A percentile compares a stretch with the other conserved stretches of the same genome.
phyloP scores from a whole-genome alignment of 2,329 filamentous ascomycete species.

The Karstenula rhodostoma region DNA sequence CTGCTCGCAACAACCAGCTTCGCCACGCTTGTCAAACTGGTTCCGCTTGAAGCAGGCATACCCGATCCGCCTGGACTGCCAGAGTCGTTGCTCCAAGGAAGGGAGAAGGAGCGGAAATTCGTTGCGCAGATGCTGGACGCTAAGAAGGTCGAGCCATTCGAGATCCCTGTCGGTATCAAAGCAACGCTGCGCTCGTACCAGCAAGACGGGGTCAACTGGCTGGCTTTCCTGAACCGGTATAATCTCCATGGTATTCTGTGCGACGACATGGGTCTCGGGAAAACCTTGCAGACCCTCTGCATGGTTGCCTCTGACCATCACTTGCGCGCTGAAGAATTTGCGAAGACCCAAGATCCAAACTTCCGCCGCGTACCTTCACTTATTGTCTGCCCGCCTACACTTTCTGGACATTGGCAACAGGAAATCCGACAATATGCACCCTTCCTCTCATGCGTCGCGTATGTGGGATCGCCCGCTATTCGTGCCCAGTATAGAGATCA shows the following conservation, averaged over 20 bases:
- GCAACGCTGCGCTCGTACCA: constrained; percentile 96
- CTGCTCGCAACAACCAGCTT: constrained; percentile 96
- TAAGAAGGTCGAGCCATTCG: constrained; percentile 94
- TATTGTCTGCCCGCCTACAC: constrained; percentile 93
- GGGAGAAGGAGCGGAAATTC: constrained; percentile 94
- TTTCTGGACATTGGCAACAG: constrained; percentile 98
- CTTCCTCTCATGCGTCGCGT: constrained; percentile 87
- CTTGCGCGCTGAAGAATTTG: constrained; percentile 87
- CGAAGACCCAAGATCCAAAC: constrained; percentile 80
- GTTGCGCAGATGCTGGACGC: constrained; percentile 95
- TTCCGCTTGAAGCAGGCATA: constrained; percentile 95
- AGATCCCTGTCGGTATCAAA: constrained; percentile 96
- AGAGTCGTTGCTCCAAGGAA: constrained; percentile 83
- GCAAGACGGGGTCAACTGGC: constrained; percentile 98
- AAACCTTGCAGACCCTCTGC: constrained; percentile 95
- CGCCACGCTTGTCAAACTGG: constrained; percentile 94
- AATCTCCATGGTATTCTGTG: constrained; percentile 98
- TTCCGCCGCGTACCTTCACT: constrained; percentile 83
- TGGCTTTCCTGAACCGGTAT: constrained; percentile 97
- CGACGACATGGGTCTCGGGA: constrained; percentile 98
- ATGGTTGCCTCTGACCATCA: constrained; percentile 99
- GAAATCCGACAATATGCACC: constrained; percentile 96
- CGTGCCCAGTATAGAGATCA: constrained; percentile 73
- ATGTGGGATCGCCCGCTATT: constrained; percentile 87
- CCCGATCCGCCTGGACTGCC: constrained; percentile 95